Conservation (phyloP, 169 alveolate species). For the Plasmodium ovale region DNA sequence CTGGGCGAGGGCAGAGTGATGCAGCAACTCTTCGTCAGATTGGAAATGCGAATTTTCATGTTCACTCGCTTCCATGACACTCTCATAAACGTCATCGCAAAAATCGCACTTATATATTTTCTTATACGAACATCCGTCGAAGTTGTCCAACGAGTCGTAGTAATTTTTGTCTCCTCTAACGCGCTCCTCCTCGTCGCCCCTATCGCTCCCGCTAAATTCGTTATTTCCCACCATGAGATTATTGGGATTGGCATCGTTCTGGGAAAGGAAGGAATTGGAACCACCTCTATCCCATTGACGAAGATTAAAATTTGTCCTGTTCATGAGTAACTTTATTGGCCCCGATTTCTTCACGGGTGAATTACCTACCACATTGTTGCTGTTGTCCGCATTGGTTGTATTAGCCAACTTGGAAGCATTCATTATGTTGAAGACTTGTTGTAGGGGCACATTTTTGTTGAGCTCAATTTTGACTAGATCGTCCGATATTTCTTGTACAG, state of each 20-base stretch:
- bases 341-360: background rate
- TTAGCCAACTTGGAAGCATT: constrained; percentile 2
- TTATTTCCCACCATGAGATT: background rate
- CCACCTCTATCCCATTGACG: background rate
- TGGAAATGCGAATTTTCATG: constrained; percentile 71
- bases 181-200: background rate
- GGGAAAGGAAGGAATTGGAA: no score
- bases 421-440: constrained; percentile 36
- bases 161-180: constrained; percentile 46
- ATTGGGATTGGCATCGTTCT: no score
- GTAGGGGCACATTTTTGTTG: constrained; percentile 33
- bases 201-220: background rate
- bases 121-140: constrained; percentile 71
- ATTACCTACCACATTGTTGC: background rate
- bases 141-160: constrained; percentile 45
- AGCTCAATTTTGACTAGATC: constrained; percentile 68
- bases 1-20: background rate
- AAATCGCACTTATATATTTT: constrained; percentile 70
- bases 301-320: constrained; percentile 24
- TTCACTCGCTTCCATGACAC: constrained; percentile 41
- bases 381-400: background rate
- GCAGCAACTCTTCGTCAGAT: constrained; percentile 39
- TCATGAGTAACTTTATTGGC: constrained; percentile 36
- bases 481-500: constrained; percentile 54
- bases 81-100: constrained; percentile 59